Evolutionary conservation across 2,329 filamentous ascomycete genomes (phyloP), one percentile per base, ranked within the genome.

Genomic region (Penicillium nordicum): DNA sequence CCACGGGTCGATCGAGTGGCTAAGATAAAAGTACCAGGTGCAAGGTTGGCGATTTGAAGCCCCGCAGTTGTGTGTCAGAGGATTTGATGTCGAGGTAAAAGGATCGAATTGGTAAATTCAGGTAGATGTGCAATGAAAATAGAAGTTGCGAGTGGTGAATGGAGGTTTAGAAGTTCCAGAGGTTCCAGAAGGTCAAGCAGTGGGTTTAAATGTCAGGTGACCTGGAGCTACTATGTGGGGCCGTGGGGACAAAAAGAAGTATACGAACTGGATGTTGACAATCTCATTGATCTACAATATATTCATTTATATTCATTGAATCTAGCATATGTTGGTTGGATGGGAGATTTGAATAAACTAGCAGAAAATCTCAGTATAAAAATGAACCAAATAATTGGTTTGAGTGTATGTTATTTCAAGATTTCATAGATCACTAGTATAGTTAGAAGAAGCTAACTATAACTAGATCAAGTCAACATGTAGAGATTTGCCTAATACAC

Each of bases 221-320:
- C 23, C 23, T 4, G 36, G 37, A 54, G 51, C 51, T 54, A 49
- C 29, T 67, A 56, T 46, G 55, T 54, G 55, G 53, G 40, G 37
- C 44, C 30, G 51, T 54, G 51, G 51, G 32, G 49, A 45, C 49
- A 36, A 36, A 18, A 18, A 29, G 49, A 43, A 34, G 40, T 52
- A 45, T 45, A 51, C 18, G 30, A 41, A 34, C 8, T 23, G 6
- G 8, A 30, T 27, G 16, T 3, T 0, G 6, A 34, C 42, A 11
- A 43, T 16, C 29, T 46, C 12, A 14, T 44, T 34, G 29, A 32
- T 45, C 21, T 7, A 30, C 7, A 23, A 21, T 12, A 5, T 4
- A 11, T 46, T 34, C 12, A 23, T 16, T 25, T 12, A 5, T 4
- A 11, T 46, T 34, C 12, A 23, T 16, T 25, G 9, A 8, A 23